These are phyloP conservation scores for Ophiostoma ulmi DNA, from an alignment of 2,329 filamentous ascomycete genomes.

Conservation along the genomic window DNA sequence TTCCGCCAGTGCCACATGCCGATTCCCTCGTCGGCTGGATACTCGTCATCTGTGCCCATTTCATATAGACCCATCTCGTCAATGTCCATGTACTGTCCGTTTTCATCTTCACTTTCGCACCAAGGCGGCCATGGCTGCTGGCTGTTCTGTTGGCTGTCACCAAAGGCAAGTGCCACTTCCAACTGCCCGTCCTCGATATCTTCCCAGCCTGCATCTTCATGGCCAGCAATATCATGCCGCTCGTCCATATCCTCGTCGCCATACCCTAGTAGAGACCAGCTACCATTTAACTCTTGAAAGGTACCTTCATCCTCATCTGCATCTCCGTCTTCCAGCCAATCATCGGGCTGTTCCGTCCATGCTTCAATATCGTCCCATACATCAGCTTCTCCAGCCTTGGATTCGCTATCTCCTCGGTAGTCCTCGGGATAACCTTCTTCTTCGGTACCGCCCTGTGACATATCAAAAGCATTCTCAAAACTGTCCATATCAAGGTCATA, in stretches of 20 bases:
- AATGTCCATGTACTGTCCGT: constrained; percentile 19
- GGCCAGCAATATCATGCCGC: background rate
- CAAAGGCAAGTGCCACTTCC: constrained; percentile 14
- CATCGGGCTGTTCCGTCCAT: constrained; percentile 9
- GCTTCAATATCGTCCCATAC: constrained; percentile 24
- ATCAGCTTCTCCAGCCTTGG: background rate
- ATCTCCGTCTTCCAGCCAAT: background rate
- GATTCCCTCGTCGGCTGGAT: constrained; percentile 1
- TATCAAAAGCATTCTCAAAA: background rate
- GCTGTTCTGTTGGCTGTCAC: background rate
- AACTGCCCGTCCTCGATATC: constrained; percentile 21
- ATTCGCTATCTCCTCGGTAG: background rate
- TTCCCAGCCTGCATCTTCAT: constrained; percentile 14
- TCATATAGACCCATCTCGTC: background rate
- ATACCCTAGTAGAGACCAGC: background rate
- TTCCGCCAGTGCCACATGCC: constrained; percentile 18
- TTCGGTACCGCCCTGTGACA: background rate
- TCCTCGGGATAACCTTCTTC: background rate
- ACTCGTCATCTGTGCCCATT: background rate
- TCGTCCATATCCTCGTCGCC: background rate
- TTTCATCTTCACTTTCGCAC: background rate
- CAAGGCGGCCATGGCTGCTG: background rate
- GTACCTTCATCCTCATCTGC: background rate
- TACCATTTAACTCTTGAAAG: constrained; percentile 4
- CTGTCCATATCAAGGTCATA: constrained; percentile 15